Base-by-base conservation (phyloP, 495 filamentous ascomycete species). In the Polyplosphaeria fusca region DNA sequence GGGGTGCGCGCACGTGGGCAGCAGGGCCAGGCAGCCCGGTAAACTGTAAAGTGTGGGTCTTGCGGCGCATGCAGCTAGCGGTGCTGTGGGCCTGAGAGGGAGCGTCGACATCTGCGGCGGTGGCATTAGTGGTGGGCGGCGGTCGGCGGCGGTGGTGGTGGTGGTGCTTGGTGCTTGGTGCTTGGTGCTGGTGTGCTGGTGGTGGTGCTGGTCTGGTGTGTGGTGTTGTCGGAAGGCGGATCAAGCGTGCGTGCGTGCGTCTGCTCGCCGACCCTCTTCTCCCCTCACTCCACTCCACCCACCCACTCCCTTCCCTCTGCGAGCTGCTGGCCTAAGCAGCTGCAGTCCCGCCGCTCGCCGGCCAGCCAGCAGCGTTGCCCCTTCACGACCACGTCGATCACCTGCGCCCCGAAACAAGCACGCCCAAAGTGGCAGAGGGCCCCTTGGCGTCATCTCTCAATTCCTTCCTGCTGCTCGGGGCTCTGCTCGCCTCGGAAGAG, bases 361-460 rank as follows among this genome's bases (percentile, higher is more conserved):
- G 18, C 9, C 39, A 5, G 39, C 9, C 19, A 19, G 9, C 48
- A 20, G 1, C 32, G 4, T 51, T 14, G 5, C 14, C 23, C 39
- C 50, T 43, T 13, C 20, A 28, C 35, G 38, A 12, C 44, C 35
- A 43, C 54, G 56, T 48, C 56, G 56, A 60, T 60, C 56, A 35
- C 16, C 38, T 52, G 35, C 14, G 16, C 55, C 32, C 55, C 47
- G 47, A 60, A 60, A 53, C 56, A 53, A 28, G 41, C 19, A 13
- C 7, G 24, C 56, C 55, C 56, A 52, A 53, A 28, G 56, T 49
- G 30, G 43, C 27, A 38, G 4, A 3, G 45, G 19, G n/a, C 7
- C n/a, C 5, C 47, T 58, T 52, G 55, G 55, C 47, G 16, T 52
- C 48, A 52, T 52, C 27, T 53, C 40, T 41, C 42, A n/a, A n/a